These are phyloP conservation scores for Phytophthora pisi DNA, from an alignment of 352 stramenopile genomes.

Conservation along the genomic window DNA sequence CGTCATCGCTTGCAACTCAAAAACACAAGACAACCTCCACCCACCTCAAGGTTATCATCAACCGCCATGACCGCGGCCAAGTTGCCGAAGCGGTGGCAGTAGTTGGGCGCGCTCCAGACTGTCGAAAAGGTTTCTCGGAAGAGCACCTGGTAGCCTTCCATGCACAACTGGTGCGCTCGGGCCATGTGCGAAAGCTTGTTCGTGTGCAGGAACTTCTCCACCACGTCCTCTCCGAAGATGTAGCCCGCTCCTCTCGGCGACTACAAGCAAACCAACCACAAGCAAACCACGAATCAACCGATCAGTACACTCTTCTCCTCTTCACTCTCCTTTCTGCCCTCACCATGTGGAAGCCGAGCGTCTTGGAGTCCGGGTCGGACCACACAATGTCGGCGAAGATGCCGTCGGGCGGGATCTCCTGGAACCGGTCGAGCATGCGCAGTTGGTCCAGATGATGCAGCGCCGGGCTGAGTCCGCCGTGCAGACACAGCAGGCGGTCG, in stretches of 20 bases:
- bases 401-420: slow-evolving; percentile 80
- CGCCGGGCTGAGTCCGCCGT: slow-evolving; percentile 69
- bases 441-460: slow-evolving; percentile 93
- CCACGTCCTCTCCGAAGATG: slow-evolving; percentile 88
- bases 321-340: slow-evolving; percentile 42
- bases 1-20: no score
- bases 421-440: slow-evolving; percentile 82
- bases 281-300: slow-evolving; percentile 38
- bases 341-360: slow-evolving; percentile 86
- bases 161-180: slow-evolving; percentile 85
- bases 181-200: slow-evolving; percentile 86
- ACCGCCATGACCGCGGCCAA: slow-evolving; percentile 74
- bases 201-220: slow-evolving; percentile 81
- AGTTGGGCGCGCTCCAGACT: slow-evolving; percentile 88
- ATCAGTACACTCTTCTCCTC: slow-evolving; percentile 60
- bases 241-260: slow-evolving; percentile 83
- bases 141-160: slow-evolving; percentile 83
- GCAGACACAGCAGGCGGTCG: slow-evolving; percentile 66
- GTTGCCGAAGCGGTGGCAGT: slow-evolving; percentile 88
- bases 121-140: slow-evolving; percentile 83
- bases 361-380: slow-evolving; percentile 84
- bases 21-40: background rate
- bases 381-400: slow-evolving; percentile 87
- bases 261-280: slow-evolving; percentile 15
- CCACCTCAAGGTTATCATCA: slow-evolving; percentile 64